Evolutionary conservation across 257 asterid species (phyloP), one percentile per base, ranked within the genome.

Genomic region (Echites panduratus): DNA sequence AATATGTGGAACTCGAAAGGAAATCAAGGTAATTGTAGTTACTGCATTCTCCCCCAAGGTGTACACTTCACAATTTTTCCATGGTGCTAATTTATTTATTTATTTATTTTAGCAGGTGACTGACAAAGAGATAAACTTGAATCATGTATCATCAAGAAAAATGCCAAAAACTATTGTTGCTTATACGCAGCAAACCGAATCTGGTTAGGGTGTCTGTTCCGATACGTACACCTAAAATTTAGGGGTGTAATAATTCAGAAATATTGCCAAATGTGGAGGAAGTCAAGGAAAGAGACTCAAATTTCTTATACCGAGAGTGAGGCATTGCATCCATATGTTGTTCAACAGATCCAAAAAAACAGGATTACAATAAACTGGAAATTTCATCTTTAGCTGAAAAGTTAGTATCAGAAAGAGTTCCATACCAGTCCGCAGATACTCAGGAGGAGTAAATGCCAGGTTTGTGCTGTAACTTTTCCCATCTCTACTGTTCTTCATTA

Each of bases 361-460:
- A 19, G 7, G 38, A 17, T 62, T 7, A 38, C 2, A 64, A 19
- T 38, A 19, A 17, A 35, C 10, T 0, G 10, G 29, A 19, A 35
- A 38, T 38, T 64, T 27, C 49, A 64, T 64, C 27, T 64, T 35
- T 35, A 38, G 17, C 29, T 64, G 17, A 43, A 64, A 64, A 64
- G 12, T 64, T 5, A 38, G 19, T 64, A 62, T 19, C 49, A 64
- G 7, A 9, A 38, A 8, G 27, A 38, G 10, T 5, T 32, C 66
- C 58, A n/a, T 86, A 87, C 92, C 92, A 66, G 92, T 87, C 73
- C 92, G 79, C 70, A 87, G 78, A 71, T 88, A 88, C 82, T 88
- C 93, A 17, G 90, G 90, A 76, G 93, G 93, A 79, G 93, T 85
- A 84, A 85, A 88, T 73, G 93, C 93, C 82, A 88, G 77, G 78